phyloP scores from a whole-genome alignment of 768 basidiomycete genomes.

The Kwoniella heveanensis region DNA sequence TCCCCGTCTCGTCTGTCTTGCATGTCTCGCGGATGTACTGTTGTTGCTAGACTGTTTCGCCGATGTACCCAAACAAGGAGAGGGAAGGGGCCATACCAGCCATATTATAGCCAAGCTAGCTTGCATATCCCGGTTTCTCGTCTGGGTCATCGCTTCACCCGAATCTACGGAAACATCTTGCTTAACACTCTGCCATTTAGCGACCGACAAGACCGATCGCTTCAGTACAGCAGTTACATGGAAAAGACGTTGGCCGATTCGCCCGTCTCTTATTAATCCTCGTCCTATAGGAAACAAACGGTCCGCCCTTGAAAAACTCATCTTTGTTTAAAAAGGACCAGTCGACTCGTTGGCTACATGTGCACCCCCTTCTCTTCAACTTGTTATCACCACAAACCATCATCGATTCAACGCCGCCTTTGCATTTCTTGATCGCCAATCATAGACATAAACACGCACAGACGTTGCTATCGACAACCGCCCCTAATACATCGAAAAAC shows the following conservation, averaged over 20 bases:
- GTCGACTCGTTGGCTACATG: not conserved
- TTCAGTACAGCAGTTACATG: too few species aligned
- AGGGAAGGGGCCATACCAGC: too few species aligned
- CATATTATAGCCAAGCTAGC: too few species aligned
- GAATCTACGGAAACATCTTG: not conserved
- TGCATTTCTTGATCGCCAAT: not conserved
- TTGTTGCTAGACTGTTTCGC: not conserved
- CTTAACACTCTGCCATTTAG: not conserved
- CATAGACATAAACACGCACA: not conserved
- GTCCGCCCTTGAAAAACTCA: not conserved
- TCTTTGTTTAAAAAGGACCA: constrained; percentile 1
- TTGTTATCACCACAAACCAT: too few species aligned
- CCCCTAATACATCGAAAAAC: not conserved
- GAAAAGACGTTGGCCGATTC: not conserved
- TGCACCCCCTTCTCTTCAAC: not conserved
- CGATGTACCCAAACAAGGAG: not conserved
- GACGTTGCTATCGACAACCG: not conserved
- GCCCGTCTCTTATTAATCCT: not conserved
- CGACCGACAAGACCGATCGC: constrained; percentile 2
- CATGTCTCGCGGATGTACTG: not conserved
- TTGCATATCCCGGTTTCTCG: too few species aligned
- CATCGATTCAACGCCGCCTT: not conserved
- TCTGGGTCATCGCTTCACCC: not conserved
- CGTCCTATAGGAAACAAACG: not conserved
- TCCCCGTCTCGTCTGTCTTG: too few species aligned